These are phyloP conservation scores for Dendrostoma leiphaemia DNA, from an alignment of 2,329 filamentous ascomycete species.

Conservation along the genomic window DNA sequence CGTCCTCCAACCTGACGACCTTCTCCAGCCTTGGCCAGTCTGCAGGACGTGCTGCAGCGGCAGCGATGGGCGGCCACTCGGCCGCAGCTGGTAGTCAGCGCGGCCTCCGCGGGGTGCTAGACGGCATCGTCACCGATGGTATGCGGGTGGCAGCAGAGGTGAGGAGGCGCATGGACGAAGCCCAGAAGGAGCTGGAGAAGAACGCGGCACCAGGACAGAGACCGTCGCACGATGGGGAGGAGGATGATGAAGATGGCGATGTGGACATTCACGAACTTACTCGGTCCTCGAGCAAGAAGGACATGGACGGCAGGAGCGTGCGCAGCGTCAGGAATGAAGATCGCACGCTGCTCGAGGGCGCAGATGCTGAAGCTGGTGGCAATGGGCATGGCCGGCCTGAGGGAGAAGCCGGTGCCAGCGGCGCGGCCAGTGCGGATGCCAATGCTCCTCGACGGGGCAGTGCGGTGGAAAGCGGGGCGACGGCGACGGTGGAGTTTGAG, in stretches of 20 bases:
- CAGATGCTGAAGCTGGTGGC: slow-evolving; percentile 64
- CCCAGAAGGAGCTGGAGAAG: slow-evolving; percentile 85
- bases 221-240: slow-evolving; percentile 59
- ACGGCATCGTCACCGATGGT: slow-evolving; percentile 96
- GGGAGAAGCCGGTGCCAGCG: slow-evolving; percentile 22
- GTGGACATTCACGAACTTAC: slow-evolving; percentile 12
- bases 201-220: slow-evolving; percentile 65
- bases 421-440: slow-evolving; percentile 20
- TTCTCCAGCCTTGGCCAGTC: slow-evolving; percentile 71
- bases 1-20: slow-evolving; percentile 75
- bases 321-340: slow-evolving; percentile 65
- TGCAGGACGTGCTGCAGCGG: slow-evolving; percentile 40
- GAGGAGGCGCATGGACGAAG: slow-evolving; percentile 88
- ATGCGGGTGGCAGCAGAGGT: slow-evolving; percentile 96
- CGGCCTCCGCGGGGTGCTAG: slow-evolving; percentile 85
- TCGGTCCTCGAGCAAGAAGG: slow-evolving; percentile 47
- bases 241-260: slow-evolving; percentile 67
- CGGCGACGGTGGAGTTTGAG: slow-evolving; percentile 48
- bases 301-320: slow-evolving; percentile 62
- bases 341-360: slow-evolving; percentile 69
- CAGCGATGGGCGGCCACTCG: slow-evolving; percentile 38
- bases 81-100: slow-evolving; percentile 61
- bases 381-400: slow-evolving; percentile 28
- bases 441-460: slow-evolving; percentile 18
- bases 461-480: slow-evolving; percentile 23